Conservation (phyloP, 2,329 filamentous ascomycete genomes). For the Neopestalotiopsis rosae region DNA sequence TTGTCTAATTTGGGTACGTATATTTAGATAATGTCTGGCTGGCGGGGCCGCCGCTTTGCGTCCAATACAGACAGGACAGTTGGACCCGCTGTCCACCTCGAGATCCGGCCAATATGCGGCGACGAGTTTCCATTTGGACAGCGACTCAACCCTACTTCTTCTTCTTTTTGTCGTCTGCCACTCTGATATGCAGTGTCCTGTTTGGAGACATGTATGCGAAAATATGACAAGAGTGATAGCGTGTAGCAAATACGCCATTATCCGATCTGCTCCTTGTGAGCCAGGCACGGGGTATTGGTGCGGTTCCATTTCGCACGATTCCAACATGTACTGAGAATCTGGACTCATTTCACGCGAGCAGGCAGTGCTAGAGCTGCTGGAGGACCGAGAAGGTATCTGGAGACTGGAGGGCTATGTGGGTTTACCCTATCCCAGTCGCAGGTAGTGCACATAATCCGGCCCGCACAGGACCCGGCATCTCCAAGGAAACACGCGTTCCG, state of each 20-base stretch:
- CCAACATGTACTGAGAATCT: not conserved
- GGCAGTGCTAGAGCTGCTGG: not conserved
- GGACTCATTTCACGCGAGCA: not conserved
- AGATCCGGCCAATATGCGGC: not conserved
- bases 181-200: not conserved
- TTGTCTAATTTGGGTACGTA: not conserved
- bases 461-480: not conserved
- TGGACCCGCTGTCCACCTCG: not conserved
- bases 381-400: not conserved
- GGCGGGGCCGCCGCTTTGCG: not conserved
- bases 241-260: no score
- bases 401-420: not conserved
- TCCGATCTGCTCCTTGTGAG: no score
- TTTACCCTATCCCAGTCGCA: not conserved
- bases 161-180: not conserved
- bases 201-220: not conserved
- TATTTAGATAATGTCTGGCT: not conserved
- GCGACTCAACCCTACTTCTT: not conserved
- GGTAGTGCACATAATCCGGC: slow-evolving; percentile 3
- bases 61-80: not conserved
- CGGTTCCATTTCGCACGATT: not conserved
- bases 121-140: not conserved
- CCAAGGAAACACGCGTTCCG: slow-evolving; percentile 13
- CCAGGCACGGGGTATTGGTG: not conserved
- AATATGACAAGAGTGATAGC: no score